Evolutionary conservation across 192 early-diverging fungal species (phyloP).

Genomic region (Entomortierella beljakovae): DNA sequence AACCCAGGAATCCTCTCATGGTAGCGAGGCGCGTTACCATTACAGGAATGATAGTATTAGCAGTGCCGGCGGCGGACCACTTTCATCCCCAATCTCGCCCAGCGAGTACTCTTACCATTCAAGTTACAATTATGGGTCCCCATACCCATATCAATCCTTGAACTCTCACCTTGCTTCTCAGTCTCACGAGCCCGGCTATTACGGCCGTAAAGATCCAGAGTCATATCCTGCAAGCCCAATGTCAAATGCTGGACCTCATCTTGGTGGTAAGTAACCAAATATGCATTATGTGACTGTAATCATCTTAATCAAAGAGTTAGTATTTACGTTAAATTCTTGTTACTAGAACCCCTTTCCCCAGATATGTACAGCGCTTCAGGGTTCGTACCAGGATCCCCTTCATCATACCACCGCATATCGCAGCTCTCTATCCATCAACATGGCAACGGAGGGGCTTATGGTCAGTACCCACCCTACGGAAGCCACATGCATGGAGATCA

Average conservation of each 20-base stretch:
- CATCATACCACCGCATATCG: conserved; percentile 13
- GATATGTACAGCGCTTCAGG: conserved; percentile 49
- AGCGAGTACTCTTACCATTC: conserved; percentile 41
- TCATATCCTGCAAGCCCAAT: conserved; percentile 47
- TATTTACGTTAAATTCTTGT: not conserved
- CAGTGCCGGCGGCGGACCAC: conserved; percentile 26
- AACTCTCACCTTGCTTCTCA: conserved; percentile 46
- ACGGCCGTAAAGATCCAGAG: conserved; percentile 32
- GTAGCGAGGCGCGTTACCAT: conserved; percentile 11
- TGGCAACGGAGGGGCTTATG: conserved; percentile 12
- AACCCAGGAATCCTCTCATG: conserved; percentile 1
- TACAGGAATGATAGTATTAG: conserved; percentile 51
- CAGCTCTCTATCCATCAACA: conserved; percentile 19
- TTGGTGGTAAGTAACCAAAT: conserved; percentile 1
- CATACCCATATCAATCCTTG: conserved; percentile 47
- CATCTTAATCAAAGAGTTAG: conserved; percentile 4
- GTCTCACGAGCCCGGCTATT: conserved; percentile 19
- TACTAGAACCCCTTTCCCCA: conserved; percentile 30
- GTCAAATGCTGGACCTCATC: conserved; percentile 22
- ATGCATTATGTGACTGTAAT: not conserved
- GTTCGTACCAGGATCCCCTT: conserved; percentile 19
- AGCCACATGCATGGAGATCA: conserved; percentile 27
- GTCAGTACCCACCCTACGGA: conserved; percentile 20
- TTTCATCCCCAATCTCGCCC: conserved; percentile 22
- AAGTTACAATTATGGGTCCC: conserved; percentile 28